A percentile compares a stretch with the other conserved stretches of the same genome.
Evolutionary conservation across 2,329 filamentous ascomycete genomes (phyloP).

Genomic region (Orbilia javanica): DNA sequence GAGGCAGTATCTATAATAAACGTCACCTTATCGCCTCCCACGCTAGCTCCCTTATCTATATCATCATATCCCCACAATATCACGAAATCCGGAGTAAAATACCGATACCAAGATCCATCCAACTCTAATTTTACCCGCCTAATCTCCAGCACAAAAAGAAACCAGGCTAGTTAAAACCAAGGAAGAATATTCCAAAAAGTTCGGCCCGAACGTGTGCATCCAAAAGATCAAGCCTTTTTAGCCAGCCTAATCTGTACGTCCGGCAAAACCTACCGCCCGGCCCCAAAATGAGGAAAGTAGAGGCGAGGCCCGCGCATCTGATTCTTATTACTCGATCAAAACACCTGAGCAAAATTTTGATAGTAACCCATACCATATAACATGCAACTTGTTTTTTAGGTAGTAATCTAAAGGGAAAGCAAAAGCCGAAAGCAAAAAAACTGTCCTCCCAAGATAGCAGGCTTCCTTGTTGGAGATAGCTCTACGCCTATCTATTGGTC

Average conservation of each 20-base stretch:
- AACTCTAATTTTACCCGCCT: background rate
- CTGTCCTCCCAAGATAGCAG: conserved; percentile 20
- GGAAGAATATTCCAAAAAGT: no score
- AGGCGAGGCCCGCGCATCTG: conserved; percentile 33
- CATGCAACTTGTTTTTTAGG: background rate
- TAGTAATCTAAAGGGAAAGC: no score
- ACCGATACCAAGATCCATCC: background rate
- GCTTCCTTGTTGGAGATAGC: conserved; percentile 38
- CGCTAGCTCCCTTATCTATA: background rate
- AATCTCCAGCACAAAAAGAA: no score
- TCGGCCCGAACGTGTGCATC: background rate
- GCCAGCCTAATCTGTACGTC: no score
- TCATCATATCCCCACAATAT: conserved; percentile 3
- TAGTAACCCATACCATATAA: background rate
- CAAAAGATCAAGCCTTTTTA: background rate
- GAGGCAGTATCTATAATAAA: background rate
- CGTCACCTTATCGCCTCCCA: no score
- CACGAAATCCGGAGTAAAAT: conserved; percentile 1
- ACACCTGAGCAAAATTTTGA: conserved; percentile 35
- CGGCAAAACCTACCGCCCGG: conserved; percentile 11
- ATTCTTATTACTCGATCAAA: conserved; percentile 40
- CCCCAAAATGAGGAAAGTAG: conserved; percentile 11
- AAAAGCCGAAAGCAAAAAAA: background rate
- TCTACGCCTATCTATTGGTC: conserved; percentile 36
- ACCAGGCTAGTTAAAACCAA: no score